A percentile compares a stretch with the other conserved stretches of the same genome.
Evolutionary conservation across 139 green algal species (phyloP).

Genomic region (Closterium sp.): DNA sequence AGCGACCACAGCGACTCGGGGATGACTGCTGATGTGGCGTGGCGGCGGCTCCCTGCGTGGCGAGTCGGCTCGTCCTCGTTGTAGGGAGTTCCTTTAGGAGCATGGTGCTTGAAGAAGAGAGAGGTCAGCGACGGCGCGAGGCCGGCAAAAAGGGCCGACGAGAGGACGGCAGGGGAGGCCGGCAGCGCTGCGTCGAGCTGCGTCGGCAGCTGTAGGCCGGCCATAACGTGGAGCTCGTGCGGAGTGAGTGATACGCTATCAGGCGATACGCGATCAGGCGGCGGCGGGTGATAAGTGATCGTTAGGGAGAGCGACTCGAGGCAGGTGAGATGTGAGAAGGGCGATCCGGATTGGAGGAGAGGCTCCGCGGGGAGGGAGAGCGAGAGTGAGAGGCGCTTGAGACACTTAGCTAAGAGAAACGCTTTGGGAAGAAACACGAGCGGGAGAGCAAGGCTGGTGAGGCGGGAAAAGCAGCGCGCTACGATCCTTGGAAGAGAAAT

Average conservation of each 20-base stretch:
- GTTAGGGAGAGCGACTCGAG: not conserved
- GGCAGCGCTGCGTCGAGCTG: not conserved
- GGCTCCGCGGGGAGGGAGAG: not conserved
- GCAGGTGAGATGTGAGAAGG: not conserved
- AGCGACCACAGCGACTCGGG: not conserved
- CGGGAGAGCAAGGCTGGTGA: not conserved
- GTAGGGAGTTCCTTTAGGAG: not conserved
- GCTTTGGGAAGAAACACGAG: not conserved
- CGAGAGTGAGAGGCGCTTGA: not conserved
- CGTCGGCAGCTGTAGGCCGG: not conserved
- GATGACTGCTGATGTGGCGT: not conserved
- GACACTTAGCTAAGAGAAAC: not conserved
- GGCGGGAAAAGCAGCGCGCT: not conserved
- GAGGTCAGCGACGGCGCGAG: not conserved
- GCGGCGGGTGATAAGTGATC: not conserved
- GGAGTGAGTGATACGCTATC: not conserved
- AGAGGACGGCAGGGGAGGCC: not conserved
- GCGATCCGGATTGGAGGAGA: not conserved
- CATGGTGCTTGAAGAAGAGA: not conserved
- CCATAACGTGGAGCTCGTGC: not conserved
- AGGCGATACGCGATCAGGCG: not conserved
- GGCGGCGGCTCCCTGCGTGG: not conserved
- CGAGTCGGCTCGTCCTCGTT: not conserved
- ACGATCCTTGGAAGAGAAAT: not conserved
- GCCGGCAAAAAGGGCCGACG: not conserved